A percentile compares a stretch with the other conserved stretches of the same genome.
phyloP scores from a whole-genome alignment of 306 rosid genomes.

The Urtica urens region DNA sequence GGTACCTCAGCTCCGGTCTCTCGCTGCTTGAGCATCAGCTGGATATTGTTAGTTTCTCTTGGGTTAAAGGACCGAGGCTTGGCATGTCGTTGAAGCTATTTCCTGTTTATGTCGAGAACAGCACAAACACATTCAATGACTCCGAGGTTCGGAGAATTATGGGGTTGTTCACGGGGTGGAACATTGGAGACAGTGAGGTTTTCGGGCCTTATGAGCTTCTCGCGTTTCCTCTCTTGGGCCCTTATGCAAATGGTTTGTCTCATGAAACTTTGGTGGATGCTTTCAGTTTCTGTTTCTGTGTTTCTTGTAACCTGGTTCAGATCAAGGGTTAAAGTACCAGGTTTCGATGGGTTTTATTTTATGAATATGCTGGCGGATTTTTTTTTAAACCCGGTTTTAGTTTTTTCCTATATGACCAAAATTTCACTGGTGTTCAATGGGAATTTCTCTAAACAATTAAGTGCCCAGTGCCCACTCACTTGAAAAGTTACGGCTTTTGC shows the following conservation, averaged over 20 bases:
- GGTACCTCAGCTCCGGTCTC: slow-evolving; percentile 40
- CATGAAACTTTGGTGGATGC: slow-evolving; percentile 17
- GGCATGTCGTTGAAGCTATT: slow-evolving; percentile 56
- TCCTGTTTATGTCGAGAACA: slow-evolving; percentile 29
- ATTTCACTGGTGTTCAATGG: too few relatives aligned
- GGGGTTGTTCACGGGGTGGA: slow-evolving; percentile 53
- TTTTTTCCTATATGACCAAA: too few relatives aligned
- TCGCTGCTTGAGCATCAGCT: slow-evolving; percentile 33
- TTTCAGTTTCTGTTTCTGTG: neutral
- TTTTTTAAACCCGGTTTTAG: too few relatives aligned
- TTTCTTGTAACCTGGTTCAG: too few relatives aligned
- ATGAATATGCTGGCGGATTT: too few relatives aligned
- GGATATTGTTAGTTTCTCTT: slow-evolving; percentile 26
- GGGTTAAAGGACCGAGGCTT: slow-evolving; percentile 75
- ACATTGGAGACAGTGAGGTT: slow-evolving; percentile 29
- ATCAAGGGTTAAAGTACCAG: too few relatives aligned
- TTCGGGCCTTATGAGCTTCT: slow-evolving; percentile 88
- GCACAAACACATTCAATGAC: slow-evolving; percentile 20
- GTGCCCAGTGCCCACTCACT: too few relatives aligned
- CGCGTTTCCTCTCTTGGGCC: slow-evolving; percentile 27
- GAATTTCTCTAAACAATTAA: too few relatives aligned
- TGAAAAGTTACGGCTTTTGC: too few relatives aligned
- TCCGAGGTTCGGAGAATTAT: slow-evolving; percentile 51
- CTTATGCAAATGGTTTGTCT: slow-evolving; percentile 51
- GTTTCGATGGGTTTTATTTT: too few relatives aligned